phyloP scores from a whole-genome alignment of 768 basidiomycete species.

The Lactarius psammicola region DNA sequence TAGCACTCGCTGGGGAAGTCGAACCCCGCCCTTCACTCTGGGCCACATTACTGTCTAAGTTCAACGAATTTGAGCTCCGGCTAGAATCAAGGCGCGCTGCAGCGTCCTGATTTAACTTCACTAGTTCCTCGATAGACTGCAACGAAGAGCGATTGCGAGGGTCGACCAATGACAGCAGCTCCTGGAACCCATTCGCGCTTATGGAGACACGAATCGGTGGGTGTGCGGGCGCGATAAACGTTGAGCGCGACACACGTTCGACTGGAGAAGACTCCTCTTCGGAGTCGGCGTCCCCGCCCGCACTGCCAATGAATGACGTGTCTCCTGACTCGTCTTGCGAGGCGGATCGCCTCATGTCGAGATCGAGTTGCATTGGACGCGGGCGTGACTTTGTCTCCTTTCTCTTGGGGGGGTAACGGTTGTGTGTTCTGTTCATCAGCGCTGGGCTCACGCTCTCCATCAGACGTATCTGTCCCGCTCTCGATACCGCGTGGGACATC shows the following conservation, averaged over 20 bases:
- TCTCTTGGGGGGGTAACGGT: slow-evolving; percentile 14
- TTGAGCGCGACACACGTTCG: slow-evolving; percentile 64
- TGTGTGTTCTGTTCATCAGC: slow-evolving; percentile 26
- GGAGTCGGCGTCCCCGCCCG: slow-evolving; percentile 32
- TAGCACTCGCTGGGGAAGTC: slow-evolving; percentile 32
- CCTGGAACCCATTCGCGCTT: slow-evolving; percentile 77
- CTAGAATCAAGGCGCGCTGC: slow-evolving; percentile 14
- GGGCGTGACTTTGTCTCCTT: slow-evolving; percentile 10
- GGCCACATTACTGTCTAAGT: slow-evolving; percentile 4
- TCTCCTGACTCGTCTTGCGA: slow-evolving; percentile 16
- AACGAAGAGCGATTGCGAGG: slow-evolving; percentile 38
- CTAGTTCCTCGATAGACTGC: slow-evolving; percentile 45
- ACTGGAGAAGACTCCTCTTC: slow-evolving; percentile 58
- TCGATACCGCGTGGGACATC: slow-evolving; percentile 74
- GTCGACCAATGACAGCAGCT: slow-evolving; percentile 60
- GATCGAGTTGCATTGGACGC: slow-evolving; percentile 38
- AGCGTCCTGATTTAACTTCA: slow-evolving; percentile 36
- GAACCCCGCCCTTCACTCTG: slow-evolving; percentile 19
- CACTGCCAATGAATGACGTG: slow-evolving; percentile 33
- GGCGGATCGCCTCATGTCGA: slow-evolving; percentile 28
- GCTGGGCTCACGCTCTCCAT: slow-evolving; percentile 50
- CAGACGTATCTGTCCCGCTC: slow-evolving; percentile 66
- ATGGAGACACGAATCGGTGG: slow-evolving; percentile 92
- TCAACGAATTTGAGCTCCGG: slow-evolving; percentile 21
- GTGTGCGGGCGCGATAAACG: slow-evolving; percentile 82